Conservation (phyloP, 768 basidiomycete genomes). For the Mycena rosella region DNA sequence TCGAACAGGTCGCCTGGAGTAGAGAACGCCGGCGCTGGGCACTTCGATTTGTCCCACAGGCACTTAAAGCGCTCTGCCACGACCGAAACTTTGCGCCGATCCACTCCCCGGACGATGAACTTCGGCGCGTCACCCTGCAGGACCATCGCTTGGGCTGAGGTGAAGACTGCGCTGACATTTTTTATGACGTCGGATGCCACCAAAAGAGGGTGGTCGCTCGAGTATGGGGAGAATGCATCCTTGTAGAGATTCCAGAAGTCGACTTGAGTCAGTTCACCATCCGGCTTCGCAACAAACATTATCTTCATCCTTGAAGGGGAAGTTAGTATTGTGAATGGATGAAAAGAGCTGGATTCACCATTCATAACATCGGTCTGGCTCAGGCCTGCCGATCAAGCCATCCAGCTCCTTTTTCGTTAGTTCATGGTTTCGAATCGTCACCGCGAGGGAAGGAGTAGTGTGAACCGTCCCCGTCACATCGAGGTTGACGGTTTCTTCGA, state of each 20-base stretch:
- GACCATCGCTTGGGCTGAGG: slow-evolving; percentile 90
- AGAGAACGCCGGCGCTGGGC: slow-evolving; percentile 58
- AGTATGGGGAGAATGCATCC: slow-evolving; percentile 77
- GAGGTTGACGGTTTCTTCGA: slow-evolving; percentile 72
- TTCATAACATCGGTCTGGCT: slow-evolving; percentile 86
- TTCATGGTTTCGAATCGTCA: slow-evolving; percentile 69
- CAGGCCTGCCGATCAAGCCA: slow-evolving; percentile 64
- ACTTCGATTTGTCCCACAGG: slow-evolving; percentile 78
- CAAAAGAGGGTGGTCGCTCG: slow-evolving; percentile 71
- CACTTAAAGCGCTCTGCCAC: slow-evolving; percentile 79
- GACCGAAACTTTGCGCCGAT: slow-evolving; percentile 70
- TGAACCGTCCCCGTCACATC: slow-evolving; percentile 73
- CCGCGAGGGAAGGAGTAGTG: slow-evolving; percentile 67
- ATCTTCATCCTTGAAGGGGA: slow-evolving; percentile 82
- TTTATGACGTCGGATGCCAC: slow-evolving; percentile 96
- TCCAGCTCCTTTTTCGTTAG: slow-evolving; percentile 80
- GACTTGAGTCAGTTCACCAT: slow-evolving; percentile 91
- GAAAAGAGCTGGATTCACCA: slow-evolving; percentile 62
- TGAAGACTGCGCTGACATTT: slow-evolving; percentile 88
- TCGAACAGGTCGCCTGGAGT: slow-evolving; percentile 78
- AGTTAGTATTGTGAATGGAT: slow-evolving; percentile 12
- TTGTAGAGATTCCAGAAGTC: slow-evolving; percentile 97
- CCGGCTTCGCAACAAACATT: slow-evolving; percentile 84
- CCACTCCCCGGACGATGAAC: slow-evolving; percentile 92
- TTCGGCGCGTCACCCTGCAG: slow-evolving; percentile 76